Base-by-base conservation (phyloP, 805 yeast genomes). In the Candida michaelii region DNA sequence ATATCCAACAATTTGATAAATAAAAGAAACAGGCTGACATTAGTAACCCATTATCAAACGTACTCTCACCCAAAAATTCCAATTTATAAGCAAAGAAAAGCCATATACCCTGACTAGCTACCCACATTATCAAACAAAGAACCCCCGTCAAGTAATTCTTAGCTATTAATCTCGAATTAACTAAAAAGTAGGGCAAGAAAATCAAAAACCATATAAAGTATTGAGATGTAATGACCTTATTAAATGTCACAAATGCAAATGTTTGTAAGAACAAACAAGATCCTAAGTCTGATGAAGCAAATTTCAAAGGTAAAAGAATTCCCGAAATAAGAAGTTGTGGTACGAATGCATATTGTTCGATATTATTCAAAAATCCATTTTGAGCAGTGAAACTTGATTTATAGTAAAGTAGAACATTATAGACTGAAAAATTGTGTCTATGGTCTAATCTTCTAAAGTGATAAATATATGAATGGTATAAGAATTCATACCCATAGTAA, bases 121-220 rank as follows among this genome's bases (percentile, higher is more conserved):
- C 60, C 99, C 99, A 93, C 4, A 79, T 55, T 0, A 58, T 43
- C 1, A 79, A 46, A 30, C 76, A 66, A 0, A 62, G 11, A 0
- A 71, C 2, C 1, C 85, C 86, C 38, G 62, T 56, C 7, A 27
- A 6, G 18, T 34, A 41, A 36, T 59, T 58, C 3, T 53, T 41
- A 0, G 42, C 46, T 0, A 59, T 47, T 0, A 65, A 44, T 2
- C 54, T 59, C 0, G 88, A 70, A 7, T 65, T 57, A 2, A 82
- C 69, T 6, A 89, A 58, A 53, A 69, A 83, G 42, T 86, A 78
- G 1, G 99, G 98, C 32, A 91, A 61, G 50, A 90, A 79, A 11
- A 89, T 85, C 52, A 93, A 65, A 56, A 85, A 93, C 99, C 99
- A 93, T 48, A 91, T 79, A 63, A 93, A 93, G 63, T 93, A 93